Evolutionary conservation across 129 eudicot species (phyloP), one percentile per base, ranked within the genome.

Genomic region (sunflower (Helianthus annuus)): DNA sequence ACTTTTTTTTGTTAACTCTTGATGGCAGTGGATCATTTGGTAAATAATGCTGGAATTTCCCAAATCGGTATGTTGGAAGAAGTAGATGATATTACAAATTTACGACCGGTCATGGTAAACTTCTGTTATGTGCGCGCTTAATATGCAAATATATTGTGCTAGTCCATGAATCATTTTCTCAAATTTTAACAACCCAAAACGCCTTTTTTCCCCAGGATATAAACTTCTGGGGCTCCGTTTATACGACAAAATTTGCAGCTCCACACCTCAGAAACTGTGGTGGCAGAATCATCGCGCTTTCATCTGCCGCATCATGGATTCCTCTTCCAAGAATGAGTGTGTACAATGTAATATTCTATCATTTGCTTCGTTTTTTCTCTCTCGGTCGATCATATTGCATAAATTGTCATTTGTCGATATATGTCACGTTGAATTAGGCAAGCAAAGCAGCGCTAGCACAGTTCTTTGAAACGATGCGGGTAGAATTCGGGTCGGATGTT

Each of bases 171-270:
- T 40, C 45, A 5, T 40, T 40, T 40, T 40, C 45, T 40, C 45
- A 40, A 5, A 10, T 40, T 38, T 40, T 40, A 42, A 42, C 46
- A 42, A 42, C 7, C 46, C 46, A 42, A 42, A 42, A 42, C 7
- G 7, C 7, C 46, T 42, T 42, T 22, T 6, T 34, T 40, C 54
- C 19, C 6, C 83, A 90, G 96, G 96, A 90, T 54, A 76, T 71
- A 24, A 90, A 90, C 81, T 90, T 90, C 57, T 90, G 96, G 96
- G 96, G 96, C 10, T 82, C 70, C 0, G 96, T 87, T 68, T 87
- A 90, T 72, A 87, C 82, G 16, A 84, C 96, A 8, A 60, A 82
- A 22, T 87, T 71, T 63, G 96, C 91, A 11, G 78, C 77, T 64
- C 93, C 90, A 1, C 78, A 87, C 42, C 83, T 90, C 10, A 84